Percentiles rank a stretch among this genome's conserved stretches.
phyloP scores from a whole-genome alignment of 1,284 basidiomycete genomes.

The Wolfiporia cocos region DNA sequence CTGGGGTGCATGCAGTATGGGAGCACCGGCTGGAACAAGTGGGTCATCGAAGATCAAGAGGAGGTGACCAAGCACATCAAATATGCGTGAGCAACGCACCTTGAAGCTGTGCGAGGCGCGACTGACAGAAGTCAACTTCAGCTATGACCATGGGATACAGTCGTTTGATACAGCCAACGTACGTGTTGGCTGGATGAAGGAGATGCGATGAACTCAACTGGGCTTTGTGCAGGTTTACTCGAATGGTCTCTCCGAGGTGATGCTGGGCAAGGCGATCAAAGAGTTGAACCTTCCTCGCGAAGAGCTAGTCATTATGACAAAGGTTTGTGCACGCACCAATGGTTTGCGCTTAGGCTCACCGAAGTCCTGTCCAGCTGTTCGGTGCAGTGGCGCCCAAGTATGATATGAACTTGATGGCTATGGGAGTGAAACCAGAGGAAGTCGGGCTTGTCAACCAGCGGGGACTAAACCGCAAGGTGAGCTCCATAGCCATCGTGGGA shows the following conservation, averaged over 20 bases:
- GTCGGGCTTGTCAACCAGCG: slow-evolving; percentile 31
- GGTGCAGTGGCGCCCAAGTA: slow-evolving; percentile 26
- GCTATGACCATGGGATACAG: slow-evolving; percentile 39
- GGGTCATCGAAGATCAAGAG: slow-evolving; percentile 35
- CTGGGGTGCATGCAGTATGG: slow-evolving; percentile 42
- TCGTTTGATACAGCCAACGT: slow-evolving; percentile 48
- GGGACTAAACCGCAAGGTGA: slow-evolving; percentile 36
- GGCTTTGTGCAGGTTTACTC: slow-evolving; percentile 31
- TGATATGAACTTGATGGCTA: slow-evolving; percentile 27
- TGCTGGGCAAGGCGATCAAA: slow-evolving; percentile 56
- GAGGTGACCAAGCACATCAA: slow-evolving; percentile 33
- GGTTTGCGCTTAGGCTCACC: too few species aligned
- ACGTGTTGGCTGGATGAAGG: neutral
- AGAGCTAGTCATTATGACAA: slow-evolving; percentile 52
- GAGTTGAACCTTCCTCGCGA: slow-evolving; percentile 47
- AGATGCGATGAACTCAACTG: neutral
- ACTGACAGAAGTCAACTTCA: neutral
- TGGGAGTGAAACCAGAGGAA: slow-evolving; percentile 16
- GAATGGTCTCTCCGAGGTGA: slow-evolving; percentile 44
- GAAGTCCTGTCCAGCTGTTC: slow-evolving; percentile 3
- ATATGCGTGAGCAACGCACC: slow-evolving; percentile 24
- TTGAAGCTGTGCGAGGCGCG: neutral
- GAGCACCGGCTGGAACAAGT: slow-evolving; percentile 27
- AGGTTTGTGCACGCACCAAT: too few species aligned
- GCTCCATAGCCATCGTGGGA: neutral